phyloP scores from a whole-genome alignment of 345 rosid genomes.

The Durio zibethinus region DNA sequence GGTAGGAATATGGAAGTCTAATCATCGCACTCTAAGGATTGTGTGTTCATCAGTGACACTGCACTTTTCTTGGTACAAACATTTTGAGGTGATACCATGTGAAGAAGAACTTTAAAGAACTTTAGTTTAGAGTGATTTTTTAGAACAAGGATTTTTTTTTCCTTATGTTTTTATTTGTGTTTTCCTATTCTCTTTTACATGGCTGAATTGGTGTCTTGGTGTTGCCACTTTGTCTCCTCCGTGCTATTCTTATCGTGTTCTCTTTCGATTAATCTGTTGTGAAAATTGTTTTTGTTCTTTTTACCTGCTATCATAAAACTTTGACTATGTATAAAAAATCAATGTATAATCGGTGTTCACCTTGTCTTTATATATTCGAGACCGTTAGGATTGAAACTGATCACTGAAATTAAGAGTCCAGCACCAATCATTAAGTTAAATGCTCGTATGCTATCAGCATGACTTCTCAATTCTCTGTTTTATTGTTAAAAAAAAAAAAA shows the following conservation, averaged over 20 bases:
- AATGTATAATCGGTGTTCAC: background rate
- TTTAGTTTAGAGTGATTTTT: conserved; percentile 22
- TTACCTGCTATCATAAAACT: background rate
- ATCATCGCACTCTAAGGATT: conserved; percentile 44
- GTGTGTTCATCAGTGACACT: conserved; percentile 45
- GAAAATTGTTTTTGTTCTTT: background rate
- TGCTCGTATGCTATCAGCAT: no score
- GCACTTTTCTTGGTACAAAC: conserved; percentile 38
- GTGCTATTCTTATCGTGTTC: background rate
- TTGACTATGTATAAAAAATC: background rate
- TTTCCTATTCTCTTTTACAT: background rate
- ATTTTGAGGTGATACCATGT: conserved; percentile 41
- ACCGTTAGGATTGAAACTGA: no score
- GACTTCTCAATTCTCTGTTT: background rate
- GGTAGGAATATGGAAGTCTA: conserved; percentile 52
- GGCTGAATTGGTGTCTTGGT: background rate
- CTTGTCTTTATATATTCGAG: no score
- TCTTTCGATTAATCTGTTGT: background rate
- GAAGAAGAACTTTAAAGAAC: conserved; percentile 45
- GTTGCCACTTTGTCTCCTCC: background rate
- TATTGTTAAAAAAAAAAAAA: no score
- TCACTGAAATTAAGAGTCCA: no score
- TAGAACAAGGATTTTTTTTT: background rate
- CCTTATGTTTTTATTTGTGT: background rate
- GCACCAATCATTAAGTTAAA: no score